Evolutionary conservation across 495 filamentous ascomycete species (phyloP), one percentile per base, ranked within the genome.

Genomic region (Tuber calosporum): DNA sequence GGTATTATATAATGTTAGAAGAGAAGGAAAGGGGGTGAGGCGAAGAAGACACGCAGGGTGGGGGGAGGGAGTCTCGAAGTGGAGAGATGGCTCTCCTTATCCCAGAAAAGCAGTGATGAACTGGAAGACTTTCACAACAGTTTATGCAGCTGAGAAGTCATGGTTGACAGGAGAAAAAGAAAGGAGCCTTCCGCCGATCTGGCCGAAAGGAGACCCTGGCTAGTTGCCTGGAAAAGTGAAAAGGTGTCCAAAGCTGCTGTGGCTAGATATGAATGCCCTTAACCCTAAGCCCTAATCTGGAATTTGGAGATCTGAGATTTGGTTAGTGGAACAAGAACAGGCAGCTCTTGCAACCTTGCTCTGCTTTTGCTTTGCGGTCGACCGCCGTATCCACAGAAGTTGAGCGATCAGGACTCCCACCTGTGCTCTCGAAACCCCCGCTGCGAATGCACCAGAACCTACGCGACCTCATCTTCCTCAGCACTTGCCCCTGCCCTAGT

Each of bases 371-470:
- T 48, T 5, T 48, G 45, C 17, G 42, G 48, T 53, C 6, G 48
- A 26, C 48, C n/a, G 6, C 4, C 9, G 4, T 48, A 48, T 6
- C 20, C 11, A 58, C 48, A 34, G 53, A 30, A 62, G 26, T 62
- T 62, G 53, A 62, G 30, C 53, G 4, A 34, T 34, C 30, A 4
- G 30, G 67, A 36, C 34, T 9, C 30, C 9, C 0, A n/a, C 13
- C 84, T 4, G 85, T 85, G 22, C 81, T 80, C 4, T 83, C 84
- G 34, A 86, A 67, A 81, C 87, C 86, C 86, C 84, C 86, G 66
- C 5, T 30, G 17, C 8, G 40, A 26, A 1, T 39, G 13, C n/a
- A 26, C 70, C 11, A 71, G 9, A 34, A 45, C 66, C 17, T 71
- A 43, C 42, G 43, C 73, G 41, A 37, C 45, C 38, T 20, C 67